phyloP scores from a whole-genome alignment of 73 alveolate genomes.

The Tetrahymena borealis region DNA sequence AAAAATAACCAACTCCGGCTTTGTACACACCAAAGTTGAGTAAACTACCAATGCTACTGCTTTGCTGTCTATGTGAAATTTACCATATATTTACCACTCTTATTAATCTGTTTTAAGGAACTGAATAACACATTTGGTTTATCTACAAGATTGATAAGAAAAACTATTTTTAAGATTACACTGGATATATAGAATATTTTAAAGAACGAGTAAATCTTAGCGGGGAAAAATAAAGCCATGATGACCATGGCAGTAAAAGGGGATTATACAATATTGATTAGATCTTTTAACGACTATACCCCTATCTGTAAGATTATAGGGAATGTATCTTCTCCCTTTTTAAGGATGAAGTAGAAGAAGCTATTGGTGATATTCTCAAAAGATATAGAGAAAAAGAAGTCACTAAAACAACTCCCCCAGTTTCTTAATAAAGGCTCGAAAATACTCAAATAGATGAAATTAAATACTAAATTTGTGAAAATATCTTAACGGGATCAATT shows the following conservation, averaged over 20 bases:
- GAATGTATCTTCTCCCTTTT: neutral
- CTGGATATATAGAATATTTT: neutral
- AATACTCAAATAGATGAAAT: neutral
- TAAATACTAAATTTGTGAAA: neutral
- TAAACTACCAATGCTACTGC: neutral
- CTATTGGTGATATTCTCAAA: neutral
- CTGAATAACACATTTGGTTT: neutral
- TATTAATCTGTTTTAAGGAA: neutral
- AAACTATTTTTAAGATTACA: neutral
- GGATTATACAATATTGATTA: neutral
- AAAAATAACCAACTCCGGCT: neutral
- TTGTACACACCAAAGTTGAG: neutral
- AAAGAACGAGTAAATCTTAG: neutral
- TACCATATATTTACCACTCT: neutral
- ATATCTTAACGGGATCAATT: neutral
- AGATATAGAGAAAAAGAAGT: neutral
- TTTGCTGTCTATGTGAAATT: neutral
- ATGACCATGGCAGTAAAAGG: neutral
- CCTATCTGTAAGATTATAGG: neutral
- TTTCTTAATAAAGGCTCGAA: neutral
- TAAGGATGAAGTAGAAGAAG: neutral
- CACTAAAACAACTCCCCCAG: neutral
- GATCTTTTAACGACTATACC: neutral
- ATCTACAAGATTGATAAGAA: neutral
- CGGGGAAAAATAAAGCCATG: neutral